Evolutionary conservation across 768 basidiomycete species (phyloP), one percentile per base, ranked within the genome.

Genomic region (Boletus fagicola): DNA sequence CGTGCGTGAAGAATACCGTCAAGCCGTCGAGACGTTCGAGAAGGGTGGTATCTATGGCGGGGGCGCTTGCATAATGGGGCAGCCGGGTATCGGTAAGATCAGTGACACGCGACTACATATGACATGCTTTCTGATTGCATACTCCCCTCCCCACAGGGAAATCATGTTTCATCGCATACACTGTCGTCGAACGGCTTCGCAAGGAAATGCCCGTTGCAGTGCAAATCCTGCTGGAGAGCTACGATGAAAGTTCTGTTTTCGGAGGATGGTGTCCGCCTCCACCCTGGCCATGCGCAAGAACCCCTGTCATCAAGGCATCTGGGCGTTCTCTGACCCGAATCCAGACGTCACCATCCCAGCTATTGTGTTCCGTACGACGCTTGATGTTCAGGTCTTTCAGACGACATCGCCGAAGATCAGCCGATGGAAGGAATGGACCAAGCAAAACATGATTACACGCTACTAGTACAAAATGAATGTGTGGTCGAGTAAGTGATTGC

Each of bases 151-250:
- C 38, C 22, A 35, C 24, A 58, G 52, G 57, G 24, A 58, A 58
- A 30, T 54, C 57, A 12, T 49, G 47, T 18, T 54, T 58, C 42
- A 58, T 58, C 13, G 53, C 57, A 33, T 55, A 58, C 31, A 43
- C 46, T 18, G 42, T 58, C 22, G 15, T 58, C 24, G 53, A 58
- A 46, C 35, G 42, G 8, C 57, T 56, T 5, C 54, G 53, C 11
- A 28, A 50, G 42, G 39, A 51, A 39, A 35, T 46, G 6, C 35
- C 53, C 4, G 30, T 50, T 20, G 53, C 53, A 8, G 57, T 47
- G 3, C 58, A 59, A 49, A 42, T 54, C 20, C 44, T 36, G 16
- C 43, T 43, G 8, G 52, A 44, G 33, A 53, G 20, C 22, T 22
- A 28, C 15, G 16, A 22, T 36, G 54, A 51, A 11, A 30, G 44